Evolutionary conservation across 257 asterid species (phyloP).

Genomic region (Hygrophila difformis): DNA sequence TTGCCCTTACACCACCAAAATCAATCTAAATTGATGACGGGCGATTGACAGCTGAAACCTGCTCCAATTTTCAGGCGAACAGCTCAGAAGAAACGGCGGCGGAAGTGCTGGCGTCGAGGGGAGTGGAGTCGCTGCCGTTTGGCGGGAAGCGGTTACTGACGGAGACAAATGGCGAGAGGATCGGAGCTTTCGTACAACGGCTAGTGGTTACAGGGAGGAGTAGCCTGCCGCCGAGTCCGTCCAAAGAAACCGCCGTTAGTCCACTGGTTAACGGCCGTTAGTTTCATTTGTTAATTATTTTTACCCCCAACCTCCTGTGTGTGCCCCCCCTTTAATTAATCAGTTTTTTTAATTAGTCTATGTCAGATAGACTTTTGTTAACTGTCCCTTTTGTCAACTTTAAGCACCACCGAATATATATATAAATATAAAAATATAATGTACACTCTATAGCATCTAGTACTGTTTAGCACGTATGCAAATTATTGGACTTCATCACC

Average conservation of each 20-base stretch:
- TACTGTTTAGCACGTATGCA: no score
- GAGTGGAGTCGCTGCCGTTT: slow-evolving; percentile 79
- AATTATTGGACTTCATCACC: no score
- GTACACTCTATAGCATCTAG: no score
- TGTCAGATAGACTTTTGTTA: slow-evolving; percentile 23
- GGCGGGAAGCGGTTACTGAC: slow-evolving; percentile 83
- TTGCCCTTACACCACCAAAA: neutral
- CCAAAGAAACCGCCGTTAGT: slow-evolving; percentile 81
- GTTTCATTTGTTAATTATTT: neutral
- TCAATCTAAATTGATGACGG: neutral
- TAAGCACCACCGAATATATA: slow-evolving; percentile 17
- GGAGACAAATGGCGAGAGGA: slow-evolving; percentile 84
- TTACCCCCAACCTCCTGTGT: neutral
- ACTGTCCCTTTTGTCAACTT: slow-evolving; percentile 26
- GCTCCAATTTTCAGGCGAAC: slow-evolving; percentile 39
- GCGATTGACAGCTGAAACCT: slow-evolving; percentile 10
- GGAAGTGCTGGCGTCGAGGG: slow-evolving; percentile 55
- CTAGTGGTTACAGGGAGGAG: slow-evolving; percentile 63
- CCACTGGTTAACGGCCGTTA: slow-evolving; percentile 82
- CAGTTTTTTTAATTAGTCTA: slow-evolving; percentile 20
- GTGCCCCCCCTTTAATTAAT: slow-evolving; percentile 1
- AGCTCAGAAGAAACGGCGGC: slow-evolving; percentile 25
- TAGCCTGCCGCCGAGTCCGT: slow-evolving; percentile 80
- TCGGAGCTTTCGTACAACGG: slow-evolving; percentile 62
- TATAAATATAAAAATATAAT: no score